These are phyloP conservation scores for Mucor saturninus DNA, from an alignment of 371 early-diverging fungal genomes.

Conservation along the genomic window DNA sequence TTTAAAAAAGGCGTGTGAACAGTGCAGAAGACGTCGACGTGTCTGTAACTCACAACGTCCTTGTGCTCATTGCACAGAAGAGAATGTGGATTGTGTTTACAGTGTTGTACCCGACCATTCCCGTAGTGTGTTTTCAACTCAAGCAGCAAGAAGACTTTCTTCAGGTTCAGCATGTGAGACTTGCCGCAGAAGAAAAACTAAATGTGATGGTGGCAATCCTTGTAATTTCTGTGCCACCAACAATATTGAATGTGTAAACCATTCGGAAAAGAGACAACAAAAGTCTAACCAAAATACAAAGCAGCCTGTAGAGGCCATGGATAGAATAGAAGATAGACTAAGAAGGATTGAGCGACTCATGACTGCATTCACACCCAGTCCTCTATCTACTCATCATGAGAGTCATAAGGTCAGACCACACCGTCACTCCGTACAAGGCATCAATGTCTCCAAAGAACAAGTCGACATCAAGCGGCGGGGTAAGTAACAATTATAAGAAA, in stretches of 20 bases:
- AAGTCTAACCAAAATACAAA: conserved; percentile 11
- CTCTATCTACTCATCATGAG: conserved; percentile 19
- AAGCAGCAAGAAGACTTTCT: conserved; percentile 32
- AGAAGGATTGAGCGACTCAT: conserved; percentile 53
- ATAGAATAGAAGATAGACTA: conserved; percentile 54
- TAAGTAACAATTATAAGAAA: conserved; percentile 1
- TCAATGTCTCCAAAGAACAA: conserved; percentile 49
- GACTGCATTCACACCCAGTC: conserved; percentile 52
- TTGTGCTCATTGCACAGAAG: conserved; percentile 37
- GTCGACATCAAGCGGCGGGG: conserved; percentile 30
- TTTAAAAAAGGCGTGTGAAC: conserved; percentile 31
- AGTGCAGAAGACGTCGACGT: conserved; percentile 31
- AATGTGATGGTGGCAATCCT: conserved; percentile 42
- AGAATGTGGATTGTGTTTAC: conserved; percentile 35
- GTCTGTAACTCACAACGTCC: conserved; percentile 39
- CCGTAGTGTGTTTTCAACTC: conserved; percentile 33
- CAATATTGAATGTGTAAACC: conserved; percentile 50
- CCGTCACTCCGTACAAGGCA: conserved; percentile 57
- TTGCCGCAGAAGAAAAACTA: conserved; percentile 43
- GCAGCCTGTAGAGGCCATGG: conserved; percentile 37
- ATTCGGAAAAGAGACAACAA: conserved; percentile 46
- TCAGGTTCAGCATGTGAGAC: conserved; percentile 49
- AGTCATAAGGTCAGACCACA: conserved; percentile 36
- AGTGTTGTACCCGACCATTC: conserved; percentile 37
- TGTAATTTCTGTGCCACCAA: conserved; percentile 44